Percentiles rank a stretch among this genome's conserved stretches.
phyloP scores from a whole-genome alignment of 1,284 basidiomycete species.

The Sporisorium graminicola region DNA sequence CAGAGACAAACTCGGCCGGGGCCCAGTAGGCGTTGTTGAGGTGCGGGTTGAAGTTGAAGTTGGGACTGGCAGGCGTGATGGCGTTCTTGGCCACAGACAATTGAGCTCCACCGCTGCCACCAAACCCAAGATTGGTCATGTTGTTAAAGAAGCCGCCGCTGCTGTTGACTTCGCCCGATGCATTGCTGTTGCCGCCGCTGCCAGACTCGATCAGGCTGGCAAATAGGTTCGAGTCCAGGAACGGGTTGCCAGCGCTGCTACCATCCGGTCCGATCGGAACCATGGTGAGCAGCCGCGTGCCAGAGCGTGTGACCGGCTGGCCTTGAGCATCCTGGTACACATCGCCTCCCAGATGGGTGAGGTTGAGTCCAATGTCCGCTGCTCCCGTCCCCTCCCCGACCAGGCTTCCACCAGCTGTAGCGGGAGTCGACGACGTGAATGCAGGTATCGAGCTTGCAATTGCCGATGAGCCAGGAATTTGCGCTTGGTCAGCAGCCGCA shows the following conservation, averaged over 20 bases:
- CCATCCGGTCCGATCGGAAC: conserved; percentile 41
- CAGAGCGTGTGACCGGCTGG: conserved; percentile 49
- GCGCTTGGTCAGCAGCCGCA: neutral
- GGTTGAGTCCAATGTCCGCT: conserved; percentile 18
- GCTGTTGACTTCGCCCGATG: neutral
- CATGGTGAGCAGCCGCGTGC: conserved; percentile 58
- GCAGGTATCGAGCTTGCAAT: conserved; percentile 12
- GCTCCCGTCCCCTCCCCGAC: neutral
- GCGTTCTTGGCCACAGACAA: conserved; percentile 40
- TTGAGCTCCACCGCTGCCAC: conserved; percentile 6
- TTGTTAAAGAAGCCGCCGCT: neutral
- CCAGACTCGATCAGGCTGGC: conserved; percentile 9
- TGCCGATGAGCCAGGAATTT: conserved; percentile 5
- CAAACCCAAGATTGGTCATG: too few species aligned
- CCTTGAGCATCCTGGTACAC: conserved; percentile 57
- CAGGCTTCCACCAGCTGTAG: conserved; percentile 3
- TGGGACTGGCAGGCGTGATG: conserved; percentile 32
- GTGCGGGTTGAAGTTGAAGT: conserved; percentile 58
- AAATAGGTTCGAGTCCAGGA: conserved; percentile 38
- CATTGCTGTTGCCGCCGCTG: neutral
- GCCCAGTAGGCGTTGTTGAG: conserved; percentile 57
- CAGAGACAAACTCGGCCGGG: conserved; percentile 33
- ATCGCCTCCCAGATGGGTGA: conserved; percentile 54
- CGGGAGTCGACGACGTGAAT: conserved; percentile 6
- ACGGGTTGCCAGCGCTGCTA: conserved; percentile 14